Conservation (phyloP, 2,329 filamentous ascomycete species). For the Lasiodiplodia sp. region DNA sequence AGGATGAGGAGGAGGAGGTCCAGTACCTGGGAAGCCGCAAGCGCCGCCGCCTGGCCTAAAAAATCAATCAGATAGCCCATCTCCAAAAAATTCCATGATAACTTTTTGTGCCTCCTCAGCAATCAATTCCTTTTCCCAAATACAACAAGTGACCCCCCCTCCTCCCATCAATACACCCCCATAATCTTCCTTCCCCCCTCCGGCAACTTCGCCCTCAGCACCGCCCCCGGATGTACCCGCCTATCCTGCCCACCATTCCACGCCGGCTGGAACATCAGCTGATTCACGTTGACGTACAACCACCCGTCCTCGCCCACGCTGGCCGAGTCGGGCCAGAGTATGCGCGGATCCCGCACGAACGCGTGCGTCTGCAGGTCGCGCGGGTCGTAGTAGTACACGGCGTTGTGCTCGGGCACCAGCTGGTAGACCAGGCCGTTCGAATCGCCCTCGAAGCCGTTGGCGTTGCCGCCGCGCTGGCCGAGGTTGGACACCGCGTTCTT, state of each 20-base stretch:
- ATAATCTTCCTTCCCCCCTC: slow-evolving; percentile 51
- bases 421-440: slow-evolving; percentile 57
- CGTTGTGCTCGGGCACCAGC: slow-evolving; percentile 58
- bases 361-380: slow-evolving; percentile 50
- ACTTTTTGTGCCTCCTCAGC: no score
- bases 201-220: slow-evolving; percentile 53
- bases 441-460: slow-evolving; percentile 60
- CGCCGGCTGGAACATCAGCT: slow-evolving; percentile 56
- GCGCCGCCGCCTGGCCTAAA: no score
- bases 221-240: slow-evolving; percentile 53
- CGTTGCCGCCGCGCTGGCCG: slow-evolving; percentile 56
- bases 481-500: slow-evolving; percentile 56
- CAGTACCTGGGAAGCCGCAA: no score
- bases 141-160: no score
- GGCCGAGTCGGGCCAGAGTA: slow-evolving; percentile 59
- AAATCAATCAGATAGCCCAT: no score
- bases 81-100: no score
- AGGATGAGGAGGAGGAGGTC: no score
- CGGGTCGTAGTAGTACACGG: slow-evolving; percentile 53
- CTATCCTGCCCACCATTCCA: slow-evolving; percentile 57
- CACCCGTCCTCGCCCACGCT: slow-evolving; percentile 42
- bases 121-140: no score
- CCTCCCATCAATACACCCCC: background rate
- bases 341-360: slow-evolving; percentile 55
- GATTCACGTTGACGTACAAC: slow-evolving; percentile 59